These are phyloP conservation scores for Ramaria rubella DNA, from an alignment of 768 basidiomycete species.

Conservation along the genomic window DNA sequence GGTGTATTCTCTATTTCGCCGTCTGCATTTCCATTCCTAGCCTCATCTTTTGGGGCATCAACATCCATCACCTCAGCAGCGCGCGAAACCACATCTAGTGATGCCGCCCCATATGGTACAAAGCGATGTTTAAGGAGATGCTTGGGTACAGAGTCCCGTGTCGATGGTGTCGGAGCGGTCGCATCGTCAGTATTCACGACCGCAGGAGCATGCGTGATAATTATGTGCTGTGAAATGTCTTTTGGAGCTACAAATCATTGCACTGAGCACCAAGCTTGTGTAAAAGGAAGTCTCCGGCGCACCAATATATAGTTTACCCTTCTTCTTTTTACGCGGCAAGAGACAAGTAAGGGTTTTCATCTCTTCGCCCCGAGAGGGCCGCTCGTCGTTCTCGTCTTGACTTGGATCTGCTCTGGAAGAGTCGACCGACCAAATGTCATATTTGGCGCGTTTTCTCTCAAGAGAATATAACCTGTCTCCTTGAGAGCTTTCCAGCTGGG, in stretches of 20 bases:
- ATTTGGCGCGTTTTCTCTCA: conserved; percentile 45
- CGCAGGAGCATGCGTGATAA: conserved; percentile 39
- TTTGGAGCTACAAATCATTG: conserved; percentile 44
- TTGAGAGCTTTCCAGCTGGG: conserved; percentile 33
- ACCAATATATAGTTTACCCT: conserved; percentile 56
- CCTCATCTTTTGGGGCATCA: conserved; percentile 10
- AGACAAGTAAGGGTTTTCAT: conserved; percentile 54
- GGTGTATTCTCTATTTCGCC: conserved; percentile 14
- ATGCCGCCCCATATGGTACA: conserved; percentile 50
- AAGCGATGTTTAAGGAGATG: conserved; percentile 60
- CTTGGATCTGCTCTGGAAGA: conserved; percentile 21
- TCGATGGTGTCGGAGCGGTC: conserved; percentile 28
- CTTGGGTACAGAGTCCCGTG: conserved; percentile 50
- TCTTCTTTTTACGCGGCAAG: conserved; percentile 55
- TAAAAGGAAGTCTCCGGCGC: conserved; percentile 9
- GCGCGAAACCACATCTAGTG: conserved; percentile 7
- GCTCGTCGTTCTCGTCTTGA: conserved; percentile 16
- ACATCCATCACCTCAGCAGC: conserved; percentile 18
- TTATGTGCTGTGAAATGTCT: conserved; percentile 49
- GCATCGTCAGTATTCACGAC: conserved; percentile 19
- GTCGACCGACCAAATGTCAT: conserved; percentile 62
- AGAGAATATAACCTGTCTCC: conserved; percentile 39
- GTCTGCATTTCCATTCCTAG: background rate
- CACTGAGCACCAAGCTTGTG: background rate
- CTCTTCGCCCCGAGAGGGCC: conserved; percentile 52